A percentile compares a stretch with the other conserved stretches of the same genome.
Evolutionary conservation across 2,329 filamentous ascomycete genomes (phyloP).

Genomic region (Dothidotthia symphoricarpi): DNA sequence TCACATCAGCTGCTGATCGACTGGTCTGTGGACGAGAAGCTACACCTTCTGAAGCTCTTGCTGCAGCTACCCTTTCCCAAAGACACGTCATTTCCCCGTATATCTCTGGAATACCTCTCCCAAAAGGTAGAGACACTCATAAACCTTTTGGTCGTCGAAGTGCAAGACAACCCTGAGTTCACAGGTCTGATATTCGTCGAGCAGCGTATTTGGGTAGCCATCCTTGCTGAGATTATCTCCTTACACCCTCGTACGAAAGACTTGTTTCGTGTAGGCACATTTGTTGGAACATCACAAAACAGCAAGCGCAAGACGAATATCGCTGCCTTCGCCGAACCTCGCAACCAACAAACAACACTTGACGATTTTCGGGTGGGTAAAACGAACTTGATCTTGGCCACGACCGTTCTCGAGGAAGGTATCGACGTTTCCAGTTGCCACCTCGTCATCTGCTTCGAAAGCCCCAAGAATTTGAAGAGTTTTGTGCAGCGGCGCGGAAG

Average conservation of each 20-base stretch:
- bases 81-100: neutral
- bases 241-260: conserved; percentile 31
- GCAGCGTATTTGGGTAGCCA: conserved; percentile 46
- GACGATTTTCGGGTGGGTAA: conserved; percentile 54
- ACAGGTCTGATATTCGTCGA: conserved; percentile 50
- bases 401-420: conserved; percentile 60
- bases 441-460: conserved; percentile 63
- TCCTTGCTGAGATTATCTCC: conserved; percentile 42
- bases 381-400: conserved; percentile 59
- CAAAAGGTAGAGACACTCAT: conserved; percentile 40
- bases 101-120: conserved; percentile 26
- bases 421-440: conserved; percentile 64
- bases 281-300: conserved; percentile 53
- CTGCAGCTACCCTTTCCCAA: conserved; percentile 11
- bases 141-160: conserved; percentile 39
- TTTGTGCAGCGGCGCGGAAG: conserved; percentile 66
- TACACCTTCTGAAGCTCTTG: conserved; percentile 33
- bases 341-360: conserved; percentile 52
- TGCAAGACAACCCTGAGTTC: conserved; percentile 23
- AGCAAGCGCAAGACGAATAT: conserved; percentile 48
- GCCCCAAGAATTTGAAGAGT: conserved; percentile 60
- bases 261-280: conserved; percentile 47
- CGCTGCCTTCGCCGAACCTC: conserved; percentile 50
- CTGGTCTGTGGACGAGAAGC: conserved; percentile 34
- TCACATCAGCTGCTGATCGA: conserved; percentile 31